Conservation (phyloP, 192 early-diverging fungal species). For the Gaertneriomyces semiglobifer region DNA sequence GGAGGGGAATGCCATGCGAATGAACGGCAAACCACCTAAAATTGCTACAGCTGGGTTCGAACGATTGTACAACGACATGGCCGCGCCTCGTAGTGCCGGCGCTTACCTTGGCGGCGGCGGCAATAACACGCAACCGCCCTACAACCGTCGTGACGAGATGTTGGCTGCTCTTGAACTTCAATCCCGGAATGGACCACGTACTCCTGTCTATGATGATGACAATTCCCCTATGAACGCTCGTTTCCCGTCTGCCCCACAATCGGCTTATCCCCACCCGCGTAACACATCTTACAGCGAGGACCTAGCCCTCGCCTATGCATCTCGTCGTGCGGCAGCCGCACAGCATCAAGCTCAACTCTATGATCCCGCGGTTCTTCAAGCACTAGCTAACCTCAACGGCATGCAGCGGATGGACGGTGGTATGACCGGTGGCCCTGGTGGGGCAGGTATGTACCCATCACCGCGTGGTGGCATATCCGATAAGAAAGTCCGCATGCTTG, state of each 20-base stretch:
- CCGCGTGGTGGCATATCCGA: slow-evolving; percentile 20
- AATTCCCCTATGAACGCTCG: no score
- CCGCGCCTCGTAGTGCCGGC: slow-evolving; percentile 20
- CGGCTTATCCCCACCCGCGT: no score
- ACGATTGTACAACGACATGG: slow-evolving; percentile 25
- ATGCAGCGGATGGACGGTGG: slow-evolving; percentile 18
- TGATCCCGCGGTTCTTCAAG: slow-evolving; percentile 32
- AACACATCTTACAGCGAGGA: slow-evolving; percentile 1
- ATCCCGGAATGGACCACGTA: slow-evolving; percentile 7
- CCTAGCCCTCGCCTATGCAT: slow-evolving; percentile 16
- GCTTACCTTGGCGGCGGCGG: slow-evolving; percentile 19
- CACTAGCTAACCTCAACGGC: slow-evolving; percentile 30
- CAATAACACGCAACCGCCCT: background rate
- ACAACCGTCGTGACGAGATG: slow-evolving; percentile 13
- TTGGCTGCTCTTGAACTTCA: slow-evolving; percentile 30
- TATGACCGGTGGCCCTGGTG: slow-evolving; percentile 7
- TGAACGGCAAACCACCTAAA: slow-evolving; percentile 13
- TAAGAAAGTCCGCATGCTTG: slow-evolving; percentile 35
- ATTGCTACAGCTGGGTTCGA: slow-evolving; percentile 16
- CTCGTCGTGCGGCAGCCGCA: slow-evolving; percentile 16
- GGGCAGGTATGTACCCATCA: background rate
- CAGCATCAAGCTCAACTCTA: slow-evolving; percentile 10
- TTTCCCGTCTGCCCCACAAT: no score
- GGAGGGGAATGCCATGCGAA: slow-evolving; percentile 14
- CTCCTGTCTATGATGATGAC: slow-evolving; percentile 20